Conservation (phyloP, 352 stramenopile species). For the Pythium dissotocum region DNA sequence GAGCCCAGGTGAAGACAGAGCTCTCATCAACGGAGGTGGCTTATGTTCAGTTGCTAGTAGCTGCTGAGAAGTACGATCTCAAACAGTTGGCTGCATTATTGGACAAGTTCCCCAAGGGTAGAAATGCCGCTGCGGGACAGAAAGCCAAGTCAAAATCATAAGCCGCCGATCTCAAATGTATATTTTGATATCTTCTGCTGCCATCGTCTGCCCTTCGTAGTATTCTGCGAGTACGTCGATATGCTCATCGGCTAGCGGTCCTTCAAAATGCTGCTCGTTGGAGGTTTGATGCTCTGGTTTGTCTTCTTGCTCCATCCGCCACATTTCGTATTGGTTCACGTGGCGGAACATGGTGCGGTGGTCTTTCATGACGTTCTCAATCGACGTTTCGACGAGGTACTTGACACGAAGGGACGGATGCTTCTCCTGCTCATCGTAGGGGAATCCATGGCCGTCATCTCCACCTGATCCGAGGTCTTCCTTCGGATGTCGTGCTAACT, state of each 20-base stretch:
- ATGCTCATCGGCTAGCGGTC: slow-evolving; percentile 42
- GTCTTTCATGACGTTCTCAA: slow-evolving; percentile 53
- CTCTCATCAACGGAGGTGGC: slow-evolving; percentile 51
- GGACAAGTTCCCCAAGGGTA: slow-evolving; percentile 71
- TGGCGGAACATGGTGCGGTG: slow-evolving; percentile 50
- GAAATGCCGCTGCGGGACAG: slow-evolving; percentile 23
- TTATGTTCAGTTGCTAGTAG: slow-evolving; percentile 61
- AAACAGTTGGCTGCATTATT: slow-evolving; percentile 64
- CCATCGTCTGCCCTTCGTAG: slow-evolving; percentile 56
- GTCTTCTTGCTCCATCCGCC: slow-evolving; percentile 77
- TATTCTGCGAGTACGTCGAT: slow-evolving; percentile 55
- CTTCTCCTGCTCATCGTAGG: slow-evolving; percentile 58
- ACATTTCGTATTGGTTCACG: slow-evolving; percentile 55
- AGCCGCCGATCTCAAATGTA: slow-evolving; percentile 2
- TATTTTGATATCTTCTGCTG: slow-evolving; percentile 45
- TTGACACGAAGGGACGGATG: slow-evolving; percentile 55
- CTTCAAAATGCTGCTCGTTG: slow-evolving; percentile 43
- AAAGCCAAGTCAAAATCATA: slow-evolving; percentile 10
- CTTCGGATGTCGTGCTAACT: slow-evolving; percentile 49
- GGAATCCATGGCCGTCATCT: slow-evolving; percentile 33
- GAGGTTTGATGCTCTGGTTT: slow-evolving; percentile 36
- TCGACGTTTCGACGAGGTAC: slow-evolving; percentile 62
- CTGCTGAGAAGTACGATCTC: slow-evolving; percentile 77
- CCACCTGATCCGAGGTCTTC: slow-evolving; percentile 39
- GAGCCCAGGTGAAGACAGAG: slow-evolving; percentile 29